A percentile compares a stretch with the other conserved stretches of the same genome.
These are phyloP conservation scores for Haberlea rhodopensis DNA, from an alignment of 257 asterid genomes.

Conservation along the genomic window DNA sequence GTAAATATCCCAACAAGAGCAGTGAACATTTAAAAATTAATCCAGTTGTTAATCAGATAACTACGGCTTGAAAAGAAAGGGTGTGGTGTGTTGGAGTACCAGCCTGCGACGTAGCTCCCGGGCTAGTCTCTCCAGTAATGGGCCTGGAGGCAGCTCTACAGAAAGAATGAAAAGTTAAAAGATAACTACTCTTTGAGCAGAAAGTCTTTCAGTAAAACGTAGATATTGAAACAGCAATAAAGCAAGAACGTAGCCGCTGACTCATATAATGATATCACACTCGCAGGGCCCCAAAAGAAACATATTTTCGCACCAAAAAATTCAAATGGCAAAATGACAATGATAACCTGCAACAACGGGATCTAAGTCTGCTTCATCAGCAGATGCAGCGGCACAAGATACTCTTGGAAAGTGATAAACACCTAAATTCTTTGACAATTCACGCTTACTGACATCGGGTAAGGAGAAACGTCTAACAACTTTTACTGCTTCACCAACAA, in stretches of 20 bases:
- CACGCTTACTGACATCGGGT: conserved; percentile 80
- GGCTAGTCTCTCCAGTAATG: conserved; percentile 81
- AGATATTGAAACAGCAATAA: background rate
- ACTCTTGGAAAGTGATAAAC: conserved; percentile 95
- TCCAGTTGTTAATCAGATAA: background rate
- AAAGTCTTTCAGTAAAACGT: background rate
- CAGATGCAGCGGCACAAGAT: conserved; percentile 96
- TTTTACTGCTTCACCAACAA: conserved; percentile 88
- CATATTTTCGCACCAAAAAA: background rate
- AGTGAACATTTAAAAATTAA: background rate
- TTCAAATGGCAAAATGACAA: background rate
- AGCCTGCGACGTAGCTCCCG: conserved; percentile 68
- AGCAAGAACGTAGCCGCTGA: background rate
- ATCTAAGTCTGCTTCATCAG: conserved; percentile 90
- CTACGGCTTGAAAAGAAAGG: background rate
- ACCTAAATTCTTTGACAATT: conserved; percentile 56
- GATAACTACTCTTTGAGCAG: conserved; percentile 3
- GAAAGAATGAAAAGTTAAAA: background rate
- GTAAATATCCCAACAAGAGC: background rate
- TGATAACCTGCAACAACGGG: conserved; percentile 78
- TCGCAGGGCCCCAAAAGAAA: background rate
- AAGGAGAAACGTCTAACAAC: conserved; percentile 89
- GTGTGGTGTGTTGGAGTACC: conserved; percentile 38
- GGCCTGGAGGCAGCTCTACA: conserved; percentile 91
- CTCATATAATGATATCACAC: background rate